Evolutionary conservation across 208 protist genomes (phyloP), one percentile per base, ranked within the genome.

Genomic region (Crithidia fasciculata): DNA sequence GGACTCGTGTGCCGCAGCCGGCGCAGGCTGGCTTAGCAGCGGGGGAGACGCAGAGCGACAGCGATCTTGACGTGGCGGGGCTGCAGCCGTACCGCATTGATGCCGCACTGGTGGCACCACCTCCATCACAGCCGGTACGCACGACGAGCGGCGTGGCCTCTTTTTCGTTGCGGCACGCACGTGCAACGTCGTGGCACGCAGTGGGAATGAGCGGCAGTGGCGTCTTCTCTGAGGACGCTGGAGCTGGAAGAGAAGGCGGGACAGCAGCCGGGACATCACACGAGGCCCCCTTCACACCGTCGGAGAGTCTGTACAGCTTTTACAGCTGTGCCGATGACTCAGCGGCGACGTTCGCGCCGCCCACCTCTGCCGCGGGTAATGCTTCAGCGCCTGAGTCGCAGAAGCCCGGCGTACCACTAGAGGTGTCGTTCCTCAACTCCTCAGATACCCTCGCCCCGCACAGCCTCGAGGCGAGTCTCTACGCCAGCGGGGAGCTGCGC

Each of bases 391-490:
- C 28, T 28, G 28, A 28, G 28, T 28, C 28, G 28, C 28, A 28
- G 28, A 37, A 44, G 28, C 19, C 16, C 28, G n/a, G 53, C 52
- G 39, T 19, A n/a, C 4, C 13, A 10, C 49, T 41, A n/a, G 64
- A 59, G 10, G 52, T 9, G 5, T 57, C 52, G 8, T 39, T 59
- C 40, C 16, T 44, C 2, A 59, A 19, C 55, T 36, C 43, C 2
- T 47, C 54, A 1, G 18, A 16, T 54, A 71, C 45, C 18, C 28
- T 56, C 2, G 4, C 40, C 0, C 64, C 49, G 10, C 70, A 68
- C 37, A 69, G 70, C n/a, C 44, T 77, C 15, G 63, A 77, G 45
- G 37, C 15, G 10, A 71, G 55, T 64, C 12, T 76, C 52, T 37
- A 19, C 64, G 45, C 56, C 2, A 9, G 18, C n/a, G 45, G 15